phyloP scores from a whole-genome alignment of 768 basidiomycete species.

The Hemileccinum impolitum region DNA sequence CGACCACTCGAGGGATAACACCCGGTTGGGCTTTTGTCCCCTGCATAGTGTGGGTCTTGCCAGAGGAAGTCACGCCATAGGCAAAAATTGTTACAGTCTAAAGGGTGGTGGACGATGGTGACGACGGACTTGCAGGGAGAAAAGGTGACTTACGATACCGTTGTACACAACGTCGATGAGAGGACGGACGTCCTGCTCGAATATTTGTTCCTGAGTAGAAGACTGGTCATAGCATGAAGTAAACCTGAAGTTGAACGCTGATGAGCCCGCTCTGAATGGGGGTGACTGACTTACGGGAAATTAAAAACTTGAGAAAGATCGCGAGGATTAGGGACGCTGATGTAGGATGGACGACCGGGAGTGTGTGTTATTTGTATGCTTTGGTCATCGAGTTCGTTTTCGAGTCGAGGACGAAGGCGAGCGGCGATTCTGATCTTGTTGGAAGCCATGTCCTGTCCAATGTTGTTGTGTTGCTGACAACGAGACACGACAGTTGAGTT shows the following conservation, averaged over 20 bases:
- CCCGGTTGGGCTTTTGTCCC: constrained; percentile 72
- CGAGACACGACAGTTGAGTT: constrained; percentile 10
- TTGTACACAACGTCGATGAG: constrained; percentile 74
- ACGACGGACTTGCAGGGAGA: not conserved
- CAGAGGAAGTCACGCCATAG: constrained; percentile 88
- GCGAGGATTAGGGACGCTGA: constrained; percentile 69
- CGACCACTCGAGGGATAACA: constrained; percentile 79
- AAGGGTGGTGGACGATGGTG: not conserved
- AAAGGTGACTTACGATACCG: constrained; percentile 56
- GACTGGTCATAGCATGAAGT: constrained; percentile 71
- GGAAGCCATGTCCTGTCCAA: constrained; percentile 19
- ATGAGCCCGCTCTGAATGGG: constrained; percentile 1
- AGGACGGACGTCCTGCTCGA: constrained; percentile 69
- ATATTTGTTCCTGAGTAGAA: constrained; percentile 76
- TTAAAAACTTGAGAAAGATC: constrained; percentile 69
- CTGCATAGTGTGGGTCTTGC: constrained; percentile 94
- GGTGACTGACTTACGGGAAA: constrained; percentile 54
- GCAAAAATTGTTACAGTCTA: constrained; percentile 87
- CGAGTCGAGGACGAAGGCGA: constrained; percentile 63
- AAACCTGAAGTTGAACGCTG: constrained; percentile 42
- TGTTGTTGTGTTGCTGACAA: not conserved
- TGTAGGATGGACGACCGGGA: constrained; percentile 42
- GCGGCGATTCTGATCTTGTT: constrained; percentile 71
- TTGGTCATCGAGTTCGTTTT: constrained; percentile 60
- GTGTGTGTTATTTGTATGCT: constrained; percentile 51